A percentile compares a stretch with the other conserved stretches of the same genome.
phyloP scores from a whole-genome alignment of 192 early-diverging fungal genomes.

The Haplosporangium gracile region DNA sequence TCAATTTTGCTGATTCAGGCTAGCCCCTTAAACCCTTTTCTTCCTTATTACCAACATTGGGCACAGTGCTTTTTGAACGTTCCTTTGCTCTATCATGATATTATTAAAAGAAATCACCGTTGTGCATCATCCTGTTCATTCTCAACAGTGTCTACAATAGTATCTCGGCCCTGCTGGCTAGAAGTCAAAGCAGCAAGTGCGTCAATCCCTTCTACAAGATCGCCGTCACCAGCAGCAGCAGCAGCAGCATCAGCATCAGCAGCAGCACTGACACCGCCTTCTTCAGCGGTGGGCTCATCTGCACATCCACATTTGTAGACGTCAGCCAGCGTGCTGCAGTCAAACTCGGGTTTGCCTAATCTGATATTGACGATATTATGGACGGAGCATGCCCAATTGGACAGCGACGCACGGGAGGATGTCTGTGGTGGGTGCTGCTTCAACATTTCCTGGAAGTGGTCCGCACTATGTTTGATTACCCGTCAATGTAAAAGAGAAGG shows the following conservation, averaged over 20 bases:
- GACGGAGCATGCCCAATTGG: conserved; percentile 89
- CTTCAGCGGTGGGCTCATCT: conserved; percentile 37
- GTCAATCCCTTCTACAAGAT: background rate
- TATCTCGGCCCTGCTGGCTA: background rate
- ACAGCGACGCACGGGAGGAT: conserved; percentile 73
- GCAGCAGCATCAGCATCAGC: background rate
- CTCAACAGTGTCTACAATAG: background rate
- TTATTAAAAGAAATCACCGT: too few species aligned
- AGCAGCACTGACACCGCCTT: background rate
- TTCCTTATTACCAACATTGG: too few species aligned
- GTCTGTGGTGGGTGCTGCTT: conserved; percentile 86
- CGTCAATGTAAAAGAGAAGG: background rate
- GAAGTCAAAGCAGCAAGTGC: background rate
- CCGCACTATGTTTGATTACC: conserved; percentile 68
- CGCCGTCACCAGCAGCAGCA: background rate
- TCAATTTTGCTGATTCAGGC: background rate
- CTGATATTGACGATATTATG: conserved; percentile 96
- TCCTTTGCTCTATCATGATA: too few species aligned
- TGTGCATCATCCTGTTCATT: background rate
- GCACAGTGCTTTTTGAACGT: too few species aligned
- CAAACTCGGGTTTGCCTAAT: conserved; percentile 83
- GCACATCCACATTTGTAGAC: conserved; percentile 92
- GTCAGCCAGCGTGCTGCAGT: conserved; percentile 82
- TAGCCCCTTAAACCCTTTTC: background rate
- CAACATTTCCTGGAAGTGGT: conserved; percentile 86